phyloP scores from a whole-genome alignment of 768 basidiomycete genomes.

The Amanita rubescens region DNA sequence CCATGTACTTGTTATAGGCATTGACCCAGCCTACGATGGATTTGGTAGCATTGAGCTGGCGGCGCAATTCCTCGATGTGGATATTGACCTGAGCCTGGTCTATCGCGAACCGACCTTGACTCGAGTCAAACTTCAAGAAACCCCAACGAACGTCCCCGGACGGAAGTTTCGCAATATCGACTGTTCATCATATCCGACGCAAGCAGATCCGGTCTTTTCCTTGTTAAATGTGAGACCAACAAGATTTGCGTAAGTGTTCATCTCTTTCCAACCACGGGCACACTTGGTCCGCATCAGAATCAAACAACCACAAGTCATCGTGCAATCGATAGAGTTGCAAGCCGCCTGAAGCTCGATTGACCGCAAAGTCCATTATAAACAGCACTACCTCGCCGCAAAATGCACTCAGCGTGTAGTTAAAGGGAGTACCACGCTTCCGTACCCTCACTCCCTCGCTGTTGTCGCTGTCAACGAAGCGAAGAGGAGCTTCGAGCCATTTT shows the following conservation, averaged over 20 bases:
- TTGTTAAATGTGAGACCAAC: constrained; percentile 35
- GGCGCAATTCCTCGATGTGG: constrained; percentile 31
- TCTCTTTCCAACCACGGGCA: constrained; percentile 31
- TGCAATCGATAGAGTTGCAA: constrained; percentile 38
- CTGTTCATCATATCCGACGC: constrained; percentile 17
- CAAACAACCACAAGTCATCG: constrained; percentile 41
- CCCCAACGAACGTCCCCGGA: constrained; percentile 32
- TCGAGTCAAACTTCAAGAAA: constrained; percentile 30
- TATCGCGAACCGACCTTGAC: constrained; percentile 25
- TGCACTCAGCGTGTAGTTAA: constrained; percentile 32
- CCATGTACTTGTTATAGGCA: constrained; percentile 33
- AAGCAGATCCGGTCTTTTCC: constrained; percentile 34
- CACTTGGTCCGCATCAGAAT: constrained; percentile 25
- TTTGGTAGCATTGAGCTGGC: constrained; percentile 28
- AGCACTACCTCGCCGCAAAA: constrained; percentile 30
- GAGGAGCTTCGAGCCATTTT: constrained; percentile 25
- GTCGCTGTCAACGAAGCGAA: constrained; percentile 26
- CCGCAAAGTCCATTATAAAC: constrained; percentile 43
- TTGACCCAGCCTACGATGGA: constrained; percentile 33
- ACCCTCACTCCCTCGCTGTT: constrained; percentile 19
- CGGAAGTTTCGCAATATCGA: constrained; percentile 18
- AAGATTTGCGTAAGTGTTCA: constrained; percentile 31
- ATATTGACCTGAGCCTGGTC: constrained; percentile 27
- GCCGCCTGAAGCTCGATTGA: constrained; percentile 34
- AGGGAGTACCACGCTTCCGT: constrained; percentile 35